Base-by-base conservation (phyloP, 345 rosid genomes). In the Melastoma malabathricum region DNA sequence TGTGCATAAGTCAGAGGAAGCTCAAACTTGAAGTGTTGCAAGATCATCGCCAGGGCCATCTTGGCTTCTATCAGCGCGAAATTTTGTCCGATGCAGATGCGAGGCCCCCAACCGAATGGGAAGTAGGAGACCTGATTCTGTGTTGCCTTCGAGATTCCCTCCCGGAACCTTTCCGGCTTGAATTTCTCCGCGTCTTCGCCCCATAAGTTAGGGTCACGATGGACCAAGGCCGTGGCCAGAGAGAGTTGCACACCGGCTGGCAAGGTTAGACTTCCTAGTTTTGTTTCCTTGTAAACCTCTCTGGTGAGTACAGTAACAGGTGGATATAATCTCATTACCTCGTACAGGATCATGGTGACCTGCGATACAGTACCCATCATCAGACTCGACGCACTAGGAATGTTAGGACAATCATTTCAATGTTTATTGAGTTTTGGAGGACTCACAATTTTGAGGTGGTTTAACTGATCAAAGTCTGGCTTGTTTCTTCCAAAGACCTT, bases 41-140 rank as follows among this genome's bases (percentile, higher is more conserved):
- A 57, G 38, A 73, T 71, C 76, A 75, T 66, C 38, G 76, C 78
- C 56, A 77, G 50, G 46, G 75, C 82, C 38, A 68, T 51, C 50
- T 46, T 80, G 1, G 79, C 84, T 67, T 83, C 92, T 5, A 75
- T n/a, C 65, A 63, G 19, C 2, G 76, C 71, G 60, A 80, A 80
- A 55, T 58, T 4, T 71, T 51, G 65, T 2, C 75, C 78, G 9
- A 64, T 43, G 56, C 75, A 66, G 9, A 58, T 66, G n/a, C 74
- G 43, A 3, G 72, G 67, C 47, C 61, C 61, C 80, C 84, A 77
- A 63, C 27, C 60, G 4, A 73, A 69, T 3, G 71, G 68, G 16
- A 61, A 45, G 48, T 52, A 68, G 0, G 57, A 46, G 76, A 45
- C 48, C 46, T 47, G 51, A 49, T 44, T 54, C 41, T 57, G 64